phyloP scores from a whole-genome alignment of 768 basidiomycete genomes.

The Tylopilus rubrobrunneus region DNA sequence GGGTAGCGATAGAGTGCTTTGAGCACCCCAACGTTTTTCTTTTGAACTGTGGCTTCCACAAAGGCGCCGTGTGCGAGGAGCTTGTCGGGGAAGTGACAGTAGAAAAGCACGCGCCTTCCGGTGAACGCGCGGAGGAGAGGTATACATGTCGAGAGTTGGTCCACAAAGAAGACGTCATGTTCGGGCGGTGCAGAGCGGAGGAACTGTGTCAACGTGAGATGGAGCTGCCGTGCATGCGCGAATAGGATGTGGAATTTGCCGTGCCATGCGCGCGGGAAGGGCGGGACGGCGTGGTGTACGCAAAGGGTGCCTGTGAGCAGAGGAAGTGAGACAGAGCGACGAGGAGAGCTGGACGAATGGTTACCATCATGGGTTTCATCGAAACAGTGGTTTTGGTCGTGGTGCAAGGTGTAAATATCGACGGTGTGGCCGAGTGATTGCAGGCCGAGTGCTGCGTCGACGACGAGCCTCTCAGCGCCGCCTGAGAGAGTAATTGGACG shows the following conservation, averaged over 20 bases:
- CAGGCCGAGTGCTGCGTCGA: slow-evolving; percentile 89
- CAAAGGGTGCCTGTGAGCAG: slow-evolving; percentile 64
- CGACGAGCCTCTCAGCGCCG: slow-evolving; percentile 92
- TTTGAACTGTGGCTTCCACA: slow-evolving; percentile 48
- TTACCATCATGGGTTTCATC: slow-evolving; percentile 90
- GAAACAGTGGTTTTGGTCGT: slow-evolving; percentile 84
- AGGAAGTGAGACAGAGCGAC: slow-evolving; percentile 13
- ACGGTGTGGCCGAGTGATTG: slow-evolving; percentile 82
- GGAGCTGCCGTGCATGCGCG: slow-evolving; percentile 85
- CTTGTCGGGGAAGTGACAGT: slow-evolving; percentile 98
- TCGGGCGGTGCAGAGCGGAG: slow-evolving; percentile 40
- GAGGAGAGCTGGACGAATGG: neutral
- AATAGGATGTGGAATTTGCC: slow-evolving; percentile 86
- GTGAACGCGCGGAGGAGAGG: slow-evolving; percentile 71
- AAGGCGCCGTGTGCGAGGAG: slow-evolving; percentile 69
- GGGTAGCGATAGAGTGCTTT: slow-evolving; percentile 82
- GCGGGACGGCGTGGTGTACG: slow-evolving; percentile 67
- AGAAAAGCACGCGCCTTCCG: slow-evolving; percentile 86
- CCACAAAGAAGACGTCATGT: slow-evolving; percentile 89
- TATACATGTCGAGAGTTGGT: slow-evolving; percentile 91
- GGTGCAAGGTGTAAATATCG: slow-evolving; percentile 92
- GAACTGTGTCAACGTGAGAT: slow-evolving; percentile 53
- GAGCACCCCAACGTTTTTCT: slow-evolving; percentile 45
- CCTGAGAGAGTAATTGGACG: slow-evolving; percentile 43
- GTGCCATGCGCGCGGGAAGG: slow-evolving; percentile 76